Base-by-base conservation (phyloP, 106 monocot genomes). In the Phalaenopsis equestris region DNA sequence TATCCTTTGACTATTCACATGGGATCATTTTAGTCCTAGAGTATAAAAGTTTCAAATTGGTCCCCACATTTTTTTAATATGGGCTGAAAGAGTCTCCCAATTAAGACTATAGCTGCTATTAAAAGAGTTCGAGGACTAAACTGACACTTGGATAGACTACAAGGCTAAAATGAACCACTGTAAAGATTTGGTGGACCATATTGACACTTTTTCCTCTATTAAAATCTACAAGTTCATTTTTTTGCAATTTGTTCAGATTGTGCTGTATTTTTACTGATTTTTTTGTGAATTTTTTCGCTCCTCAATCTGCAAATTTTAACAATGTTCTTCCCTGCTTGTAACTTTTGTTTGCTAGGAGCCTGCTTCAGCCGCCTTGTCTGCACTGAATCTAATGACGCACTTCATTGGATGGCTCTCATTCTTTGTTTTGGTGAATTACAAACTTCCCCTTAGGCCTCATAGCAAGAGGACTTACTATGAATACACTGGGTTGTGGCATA, bases 361-460 rank as follows among this genome's bases (percentile, higher is more conserved):
- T 57, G 86, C 75, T 82, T 92, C 98, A 72, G 92, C 91, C 77
- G 88, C 85, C 58, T 80, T 98, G 3, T 94, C 98, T 78, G 92
- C 88, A 41, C 79, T 94, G 39, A 98, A 94, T 85, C 84, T 98
- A 73, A 55, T 98, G 46, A 84, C 86, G 88, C 98, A 98, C 76
- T 91, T 98, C 64, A 81, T 65, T 82, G 98, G 98, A 4, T 98
- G 98, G 94, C 77, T 98, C 30, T 92, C 98, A 6, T 98, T 91
- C 67, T 93, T 87, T 86, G 61, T 89, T 21, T 77, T 92, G 56
- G 73, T 92, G 48, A 79, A 87, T 78, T 89, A 94, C 81, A 94
- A 92, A 75, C 78, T 98, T 76, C 98, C 98, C 78, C 80, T 91
- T 76, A 92, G 89, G 57, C 86, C 90, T 75, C 90, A 93, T 55